Percentiles rank a stretch among this genome's conserved stretches.
Evolutionary conservation across 2,329 filamentous ascomycete species (phyloP).

Genomic region (Cytospora piceae): DNA sequence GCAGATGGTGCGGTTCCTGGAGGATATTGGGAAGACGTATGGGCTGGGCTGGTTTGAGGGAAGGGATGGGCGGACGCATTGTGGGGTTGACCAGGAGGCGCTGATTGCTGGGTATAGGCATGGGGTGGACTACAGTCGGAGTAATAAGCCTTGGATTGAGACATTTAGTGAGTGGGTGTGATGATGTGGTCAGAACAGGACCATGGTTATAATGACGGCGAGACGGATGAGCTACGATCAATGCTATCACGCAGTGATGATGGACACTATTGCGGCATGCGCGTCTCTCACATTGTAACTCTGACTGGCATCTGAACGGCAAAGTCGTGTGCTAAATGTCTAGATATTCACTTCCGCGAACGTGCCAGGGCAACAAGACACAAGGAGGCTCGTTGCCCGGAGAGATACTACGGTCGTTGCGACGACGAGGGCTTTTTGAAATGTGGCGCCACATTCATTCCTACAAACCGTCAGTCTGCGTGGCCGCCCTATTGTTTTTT

Average conservation of each 20-base stretch:
- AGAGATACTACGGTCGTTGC: not conserved
- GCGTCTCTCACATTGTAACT: not conserved
- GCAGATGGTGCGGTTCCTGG: conserved; percentile 65
- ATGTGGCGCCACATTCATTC: too few species aligned
- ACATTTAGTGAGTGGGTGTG: conserved; percentile 43
- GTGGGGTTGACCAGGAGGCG: conserved; percentile 78
- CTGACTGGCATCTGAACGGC: not conserved
- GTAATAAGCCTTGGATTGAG: conserved; percentile 56
- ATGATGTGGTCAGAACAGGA: not conserved
- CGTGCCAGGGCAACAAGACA: not conserved
- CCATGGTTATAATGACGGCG: not conserved
- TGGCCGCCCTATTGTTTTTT: too few species aligned
- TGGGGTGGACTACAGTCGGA: conserved; percentile 54
- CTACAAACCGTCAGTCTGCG: too few species aligned
- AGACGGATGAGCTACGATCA: not conserved
- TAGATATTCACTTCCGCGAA: not conserved
- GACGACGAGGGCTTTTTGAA: not conserved
- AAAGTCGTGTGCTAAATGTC: not conserved
- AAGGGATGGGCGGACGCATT: conserved; percentile 72
- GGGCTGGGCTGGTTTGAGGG: conserved; percentile 78
- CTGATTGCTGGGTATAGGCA: conserved; percentile 68
- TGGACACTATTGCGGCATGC: not conserved
- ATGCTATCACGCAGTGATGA: not conserved
- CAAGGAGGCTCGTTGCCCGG: not conserved
- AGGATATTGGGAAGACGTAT: conserved; percentile 67